Evolutionary conservation across 148 eudicot genomes (phyloP), one percentile per base, ranked within the genome.

Genomic region (Selenicereus undatus): DNA sequence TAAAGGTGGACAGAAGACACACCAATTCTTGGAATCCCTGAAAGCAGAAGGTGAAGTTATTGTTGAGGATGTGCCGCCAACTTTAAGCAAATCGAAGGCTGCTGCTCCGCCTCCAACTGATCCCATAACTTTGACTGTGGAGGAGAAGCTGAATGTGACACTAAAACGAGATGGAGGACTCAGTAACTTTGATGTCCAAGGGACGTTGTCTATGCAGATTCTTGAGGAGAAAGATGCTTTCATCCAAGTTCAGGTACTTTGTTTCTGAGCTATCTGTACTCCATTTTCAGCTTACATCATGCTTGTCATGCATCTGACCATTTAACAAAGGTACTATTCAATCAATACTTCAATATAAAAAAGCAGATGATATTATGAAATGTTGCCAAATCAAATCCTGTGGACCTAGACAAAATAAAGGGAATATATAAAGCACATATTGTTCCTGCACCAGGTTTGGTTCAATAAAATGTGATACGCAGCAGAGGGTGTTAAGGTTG

Each of bases 1-100:
- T 56, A 93, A 93, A 86, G 76, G 70, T 26, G 70, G 91, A 75
- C 95, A 97, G 75, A 91, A 73, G 88, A 82, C 95, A 74, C 91
- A 90, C 86, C 93, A 32, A 79, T 96, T 97, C 83, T 84, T 97
- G 93, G 98, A 93, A 85, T 97, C 98, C 73, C 86, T 97, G 76
- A 97, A 94, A 90, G 99, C 98, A 42, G 99, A 97, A 90, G 99
- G 99, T 81, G 99, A 97, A 87, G 88, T 86, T 43, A 94, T 97
- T 83, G 88, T 94, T 36, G 98, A 96, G 85, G 98, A 97, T 88
- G 98, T 94, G 71, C 88, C 88, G 36, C 98, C 98, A 66, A 88
- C 78, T 80, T 76, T 79, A 85, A 89, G 87, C 81, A 87, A 86
- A 82, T 83, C 98, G 42, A 97, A 85, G 86, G 80, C 97, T 81